Percentiles rank a stretch among this genome's conserved stretches.
Evolutionary conservation across 768 basidiomycete genomes (phyloP).

Genomic region (Mycena chlorophos): DNA sequence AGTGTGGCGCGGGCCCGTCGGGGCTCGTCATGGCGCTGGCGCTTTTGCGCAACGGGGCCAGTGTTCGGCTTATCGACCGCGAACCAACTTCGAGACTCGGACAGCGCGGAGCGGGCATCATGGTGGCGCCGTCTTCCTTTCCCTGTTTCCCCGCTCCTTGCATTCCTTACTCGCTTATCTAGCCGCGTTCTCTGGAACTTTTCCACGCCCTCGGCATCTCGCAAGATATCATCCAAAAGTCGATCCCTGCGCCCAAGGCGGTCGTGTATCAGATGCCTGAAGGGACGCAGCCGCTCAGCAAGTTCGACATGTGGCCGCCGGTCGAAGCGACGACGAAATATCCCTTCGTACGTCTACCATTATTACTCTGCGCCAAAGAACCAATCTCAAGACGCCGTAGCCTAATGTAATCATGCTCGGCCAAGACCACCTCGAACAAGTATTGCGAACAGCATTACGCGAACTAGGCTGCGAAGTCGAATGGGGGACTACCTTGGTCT

Average conservation of each 20-base stretch:
- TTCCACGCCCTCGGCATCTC: slow-evolving; percentile 30
- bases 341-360: slow-evolving; percentile 26
- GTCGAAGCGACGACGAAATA: slow-evolving; percentile 23
- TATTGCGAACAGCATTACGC: slow-evolving; percentile 25
- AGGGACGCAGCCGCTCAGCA: slow-evolving; percentile 11
- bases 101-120: slow-evolving; percentile 34
- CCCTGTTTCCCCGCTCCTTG: neutral
- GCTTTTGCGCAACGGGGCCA: slow-evolving; percentile 45
- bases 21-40: slow-evolving; percentile 45
- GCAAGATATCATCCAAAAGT: slow-evolving; percentile 19
- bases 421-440: slow-evolving; percentile 28
- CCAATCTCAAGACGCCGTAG: slow-evolving; percentile 18
- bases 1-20: slow-evolving; percentile 51
- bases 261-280: slow-evolving; percentile 23
- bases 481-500: slow-evolving; percentile 24
- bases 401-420: slow-evolving; percentile 26
- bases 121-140: too few species aligned
- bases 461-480: slow-evolving; percentile 27
- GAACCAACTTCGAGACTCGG: slow-evolving; percentile 35
- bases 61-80: slow-evolving; percentile 55
- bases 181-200: slow-evolving; percentile 32
- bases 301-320: slow-evolving; percentile 24
- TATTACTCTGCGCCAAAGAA: neutral
- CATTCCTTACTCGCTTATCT: neutral
- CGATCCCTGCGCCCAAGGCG: slow-evolving; percentile 20